Base-by-base conservation (phyloP, 495 filamentous ascomycete species). In the Schizothecium vesticola region DNA sequence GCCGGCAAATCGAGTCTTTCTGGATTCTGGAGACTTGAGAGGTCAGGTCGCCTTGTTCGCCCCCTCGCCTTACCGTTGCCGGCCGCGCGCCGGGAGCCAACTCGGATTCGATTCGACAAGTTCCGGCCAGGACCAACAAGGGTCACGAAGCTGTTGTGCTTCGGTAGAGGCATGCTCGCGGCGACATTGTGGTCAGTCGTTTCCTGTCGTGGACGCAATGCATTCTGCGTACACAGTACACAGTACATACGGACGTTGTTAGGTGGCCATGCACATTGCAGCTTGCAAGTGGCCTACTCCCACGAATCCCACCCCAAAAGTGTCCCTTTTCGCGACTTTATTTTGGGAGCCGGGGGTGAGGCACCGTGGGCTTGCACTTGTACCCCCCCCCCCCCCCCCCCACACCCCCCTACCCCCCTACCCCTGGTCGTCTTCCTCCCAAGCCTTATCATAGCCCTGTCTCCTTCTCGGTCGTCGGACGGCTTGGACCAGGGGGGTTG, bases 381-480 rank as follows among this genome's bases (percentile, higher is more conserved):
- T 51, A 9, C 43, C 10, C 31, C 11, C 9, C 12, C 12, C 43
- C 43, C 43, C 16, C 43, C 4, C 43, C 19, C 12, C 19, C 16
- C 43, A 16, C 43, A 51, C 43, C 43, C 43, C 26, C 26, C 26
- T 28, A 19, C 61, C 67, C 10, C 33, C 61, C 61, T 24, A n/a
- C 33, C 33, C 33, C 33, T 43, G 33, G 43, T n/a, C 43, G 19
- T 51, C 43, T 8, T 33, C 19, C 43, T 51, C 43, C 31, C 67
- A 69, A 66, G 67, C 63, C 67, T 69, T 65, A 61, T 65, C 62
- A 65, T 36, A 64, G 19, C 67, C 55, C 66, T 63, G 60, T 29
- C 36, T 58, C 62, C 62, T 61, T 69, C 57, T 23, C 63, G 24
- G 62, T 56, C 56, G 29, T 57, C 43, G 43, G 43, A 51, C 43